Evolutionary conservation across 345 rosid genomes (phyloP), one percentile per base, ranked within the genome.

Genomic region (Linum usitatissimum): DNA sequence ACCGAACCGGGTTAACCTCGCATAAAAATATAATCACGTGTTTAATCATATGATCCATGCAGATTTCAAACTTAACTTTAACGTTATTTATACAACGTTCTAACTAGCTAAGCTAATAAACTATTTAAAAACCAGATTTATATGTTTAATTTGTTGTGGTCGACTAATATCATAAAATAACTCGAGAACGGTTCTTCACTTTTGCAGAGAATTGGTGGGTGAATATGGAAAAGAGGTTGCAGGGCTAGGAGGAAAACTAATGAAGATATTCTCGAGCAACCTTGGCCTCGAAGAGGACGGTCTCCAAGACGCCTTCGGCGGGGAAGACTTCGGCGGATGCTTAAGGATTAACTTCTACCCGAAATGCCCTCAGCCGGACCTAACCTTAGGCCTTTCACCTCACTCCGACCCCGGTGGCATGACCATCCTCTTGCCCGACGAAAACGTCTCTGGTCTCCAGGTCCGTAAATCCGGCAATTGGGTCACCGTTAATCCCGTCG

Each of bases 301-400:
- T 18, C 59, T 55, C 30, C 59, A 55, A 55, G 59, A 55, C 28
- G 59, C 59, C n/a, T 55, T 55, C 18, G 59, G 59, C 6, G 59
- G 59, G 30, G 28, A 18, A 28, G 18, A 55, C 30, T n/a, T 55
- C 1, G 59, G 59, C 0, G 59, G 20, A 19, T 55, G 59, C 6
- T 6, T 55, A 19, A 55, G 59, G 28, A 30, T 55, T 18, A 55
- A 55, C 14, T 55, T 55, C 59, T 55, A 55, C 59, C 59, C 59
- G 30, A 55, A 55, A 55, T 55, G 59, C 28, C 59, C 59, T 4
- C 59, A 55, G 59, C 59, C 59, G 3, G 59, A 55, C 30, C 59
- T 55, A 7, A 55, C 59, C 21, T 10, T 55, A 9, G 59, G 59
- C 10, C 59, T 55, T 9, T 55, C 59, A 2, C 28, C 59, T 5